These are phyloP conservation scores for Cercophora samala DNA, from an alignment of 495 filamentous ascomycete genomes.

Conservation along the genomic window DNA sequence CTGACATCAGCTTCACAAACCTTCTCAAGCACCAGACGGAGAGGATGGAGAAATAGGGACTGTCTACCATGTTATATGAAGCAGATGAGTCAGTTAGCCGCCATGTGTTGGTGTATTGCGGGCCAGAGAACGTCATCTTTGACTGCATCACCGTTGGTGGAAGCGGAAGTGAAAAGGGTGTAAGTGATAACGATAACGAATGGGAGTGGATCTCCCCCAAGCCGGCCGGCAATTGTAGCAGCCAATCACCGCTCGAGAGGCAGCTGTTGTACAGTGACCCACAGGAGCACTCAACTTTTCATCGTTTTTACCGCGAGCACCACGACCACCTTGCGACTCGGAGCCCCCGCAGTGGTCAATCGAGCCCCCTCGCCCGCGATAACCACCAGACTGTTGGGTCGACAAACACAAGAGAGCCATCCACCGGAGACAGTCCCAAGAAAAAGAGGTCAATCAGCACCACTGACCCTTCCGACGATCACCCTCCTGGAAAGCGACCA, in stretches of 20 bases:
- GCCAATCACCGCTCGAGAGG: slow-evolving; percentile 4
- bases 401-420: not conserved
- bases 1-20: not conserved
- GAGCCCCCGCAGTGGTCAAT: not conserved
- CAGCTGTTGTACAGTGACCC: slow-evolving; percentile 7
- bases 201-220: not conserved
- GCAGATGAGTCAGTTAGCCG: not conserved
- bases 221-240: not conserved
- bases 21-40: not conserved
- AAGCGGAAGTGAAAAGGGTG: not conserved
- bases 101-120: not conserved
- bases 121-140: not conserved
- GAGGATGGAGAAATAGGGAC: not conserved
- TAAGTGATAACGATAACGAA: not conserved
- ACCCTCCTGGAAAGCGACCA: not conserved
- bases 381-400: not conserved
- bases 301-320: slow-evolving; percentile 8
- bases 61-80: not conserved
- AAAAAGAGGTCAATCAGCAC: not conserved
- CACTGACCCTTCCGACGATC: not conserved
- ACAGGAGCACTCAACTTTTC: slow-evolving; percentile 12
- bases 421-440: not conserved
- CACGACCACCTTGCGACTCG: not conserved
- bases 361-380: not conserved
- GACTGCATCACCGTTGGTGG: not conserved